These are phyloP conservation scores for Chalciporus pseudorubinellus DNA, from an alignment of 768 basidiomycete genomes.

Conservation along the genomic window DNA sequence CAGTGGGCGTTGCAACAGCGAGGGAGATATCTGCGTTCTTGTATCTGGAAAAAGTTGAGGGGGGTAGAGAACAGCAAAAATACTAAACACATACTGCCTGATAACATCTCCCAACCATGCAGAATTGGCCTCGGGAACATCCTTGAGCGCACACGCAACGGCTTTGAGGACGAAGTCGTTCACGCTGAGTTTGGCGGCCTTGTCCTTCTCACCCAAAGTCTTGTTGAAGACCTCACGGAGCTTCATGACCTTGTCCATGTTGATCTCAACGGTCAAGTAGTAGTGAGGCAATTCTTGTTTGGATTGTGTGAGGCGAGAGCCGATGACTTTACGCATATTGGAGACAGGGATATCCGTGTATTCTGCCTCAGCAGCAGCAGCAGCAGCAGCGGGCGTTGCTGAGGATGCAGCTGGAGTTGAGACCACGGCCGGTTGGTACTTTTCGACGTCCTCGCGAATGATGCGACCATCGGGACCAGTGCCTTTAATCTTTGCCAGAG, in stretches of 20 bases:
- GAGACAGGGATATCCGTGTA: conserved; percentile 89
- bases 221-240: conserved; percentile 96
- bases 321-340: conserved; percentile 95
- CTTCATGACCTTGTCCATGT: conserved; percentile 95
- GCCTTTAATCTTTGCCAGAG: conserved; percentile 86
- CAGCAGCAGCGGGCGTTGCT: conserved; percentile 43
- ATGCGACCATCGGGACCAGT: conserved; percentile 94
- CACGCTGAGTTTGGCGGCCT: conserved; percentile 89
- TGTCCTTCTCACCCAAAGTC: conserved; percentile 80
- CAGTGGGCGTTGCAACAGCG: conserved; percentile 93
- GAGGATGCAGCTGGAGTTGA: conserved; percentile 39
- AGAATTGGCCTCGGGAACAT: conserved; percentile 97
- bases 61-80: background rate
- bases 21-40: conserved; percentile 96
- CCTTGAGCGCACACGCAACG: conserved; percentile 81
- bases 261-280: conserved; percentile 91
- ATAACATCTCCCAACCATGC: conserved; percentile 97
- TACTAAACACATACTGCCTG: conserved; percentile 68
- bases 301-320: conserved; percentile 83
- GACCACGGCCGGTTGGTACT: conserved; percentile 60
- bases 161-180: conserved; percentile 99
- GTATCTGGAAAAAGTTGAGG: conserved; percentile 52
- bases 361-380: conserved; percentile 44
- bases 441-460: conserved; percentile 91
- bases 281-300: conserved; percentile 97